Evolutionary conservation across 108 stramenopile species (phyloP).

Genomic region (Skeletonema costatum): DNA sequence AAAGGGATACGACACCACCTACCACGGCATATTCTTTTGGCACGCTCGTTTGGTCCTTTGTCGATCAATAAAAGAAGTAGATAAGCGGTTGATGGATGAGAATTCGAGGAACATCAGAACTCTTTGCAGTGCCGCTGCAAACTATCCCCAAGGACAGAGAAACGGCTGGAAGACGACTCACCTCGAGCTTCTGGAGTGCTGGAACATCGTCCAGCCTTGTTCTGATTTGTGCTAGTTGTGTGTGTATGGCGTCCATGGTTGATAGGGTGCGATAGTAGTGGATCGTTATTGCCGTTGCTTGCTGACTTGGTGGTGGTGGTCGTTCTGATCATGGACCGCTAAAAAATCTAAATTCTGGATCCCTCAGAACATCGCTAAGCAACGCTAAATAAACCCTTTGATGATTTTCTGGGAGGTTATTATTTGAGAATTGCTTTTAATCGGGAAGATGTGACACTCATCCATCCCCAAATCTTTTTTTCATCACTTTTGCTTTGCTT

Average conservation of each 20-base stretch:
- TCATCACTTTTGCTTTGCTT: neutral
- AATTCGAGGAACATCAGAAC: neutral
- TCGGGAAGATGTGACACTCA: neutral
- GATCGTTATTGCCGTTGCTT: neutral
- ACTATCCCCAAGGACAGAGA: neutral
- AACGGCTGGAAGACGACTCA: conserved; percentile 46
- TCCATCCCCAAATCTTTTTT: neutral
- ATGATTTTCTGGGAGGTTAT: too few species aligned
- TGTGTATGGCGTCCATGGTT: conserved; percentile 56
- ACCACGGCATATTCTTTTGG: conserved; percentile 83
- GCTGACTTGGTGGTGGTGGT: neutral
- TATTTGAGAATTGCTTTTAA: too few species aligned
- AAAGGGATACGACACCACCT: conserved; percentile 42
- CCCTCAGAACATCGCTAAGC: too few species aligned
- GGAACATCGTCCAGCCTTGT: conserved; percentile 75
- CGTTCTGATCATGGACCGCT: too few species aligned
- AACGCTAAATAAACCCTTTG: too few species aligned
- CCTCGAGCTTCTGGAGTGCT: conserved; percentile 77
- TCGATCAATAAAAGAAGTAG: neutral
- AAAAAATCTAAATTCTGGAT: too few species aligned
- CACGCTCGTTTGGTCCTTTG: conserved; percentile 66
- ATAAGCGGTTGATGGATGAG: neutral
- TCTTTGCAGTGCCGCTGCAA: neutral
- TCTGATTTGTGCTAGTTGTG: conserved; percentile 62
- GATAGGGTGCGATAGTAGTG: neutral